Evolutionary conservation across 1,284 basidiomycete species (phyloP).

Genomic region (Moniliella sp.): DNA sequence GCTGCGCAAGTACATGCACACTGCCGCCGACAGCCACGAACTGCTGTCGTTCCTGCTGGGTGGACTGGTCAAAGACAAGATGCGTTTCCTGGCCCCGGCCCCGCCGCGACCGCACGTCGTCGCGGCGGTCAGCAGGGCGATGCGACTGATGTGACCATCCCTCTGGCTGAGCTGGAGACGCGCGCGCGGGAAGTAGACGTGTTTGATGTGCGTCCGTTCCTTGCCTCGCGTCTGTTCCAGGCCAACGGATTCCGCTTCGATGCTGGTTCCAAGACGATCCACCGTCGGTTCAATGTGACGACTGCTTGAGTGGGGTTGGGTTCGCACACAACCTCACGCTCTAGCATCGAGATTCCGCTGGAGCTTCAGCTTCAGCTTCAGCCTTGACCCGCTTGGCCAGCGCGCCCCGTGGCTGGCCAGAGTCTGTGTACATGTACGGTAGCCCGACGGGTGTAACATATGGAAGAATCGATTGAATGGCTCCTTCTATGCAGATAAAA

Average conservation of each 20-base stretch:
- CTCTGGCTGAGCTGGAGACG: conserved; percentile 36
- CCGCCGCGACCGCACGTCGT: conserved; percentile 29
- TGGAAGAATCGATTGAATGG: too few relatives aligned
- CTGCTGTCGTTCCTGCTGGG: conserved; percentile 80
- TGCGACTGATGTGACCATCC: conserved; percentile 10
- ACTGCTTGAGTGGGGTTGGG: too few relatives aligned
- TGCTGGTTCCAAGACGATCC: conserved; percentile 15
- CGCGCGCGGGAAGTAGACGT: conserved; percentile 72
- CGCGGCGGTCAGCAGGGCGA: conserved; percentile 2
- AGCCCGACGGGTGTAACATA: too few relatives aligned
- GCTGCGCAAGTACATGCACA: conserved; percentile 88
- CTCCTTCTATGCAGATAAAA: too few relatives aligned
- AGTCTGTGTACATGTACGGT: too few relatives aligned
- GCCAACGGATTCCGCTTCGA: conserved; percentile 59
- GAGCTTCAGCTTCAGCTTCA: too few relatives aligned
- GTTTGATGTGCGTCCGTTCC: conserved; percentile 66
- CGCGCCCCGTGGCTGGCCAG: too few relatives aligned
- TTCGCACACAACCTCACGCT: too few relatives aligned
- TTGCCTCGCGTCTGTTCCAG: conserved; percentile 61
- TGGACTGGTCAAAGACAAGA: conserved; percentile 79
- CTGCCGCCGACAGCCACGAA: conserved; percentile 79
- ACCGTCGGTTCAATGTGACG: conserved; percentile 28
- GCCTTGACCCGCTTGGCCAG: too few relatives aligned
- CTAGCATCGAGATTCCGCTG: too few relatives aligned
- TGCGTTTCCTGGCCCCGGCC: conserved; percentile 42